Evolutionary conservation across 192 early-diverging fungal species (phyloP).

Genomic region (Coemansia erecta): DNA sequence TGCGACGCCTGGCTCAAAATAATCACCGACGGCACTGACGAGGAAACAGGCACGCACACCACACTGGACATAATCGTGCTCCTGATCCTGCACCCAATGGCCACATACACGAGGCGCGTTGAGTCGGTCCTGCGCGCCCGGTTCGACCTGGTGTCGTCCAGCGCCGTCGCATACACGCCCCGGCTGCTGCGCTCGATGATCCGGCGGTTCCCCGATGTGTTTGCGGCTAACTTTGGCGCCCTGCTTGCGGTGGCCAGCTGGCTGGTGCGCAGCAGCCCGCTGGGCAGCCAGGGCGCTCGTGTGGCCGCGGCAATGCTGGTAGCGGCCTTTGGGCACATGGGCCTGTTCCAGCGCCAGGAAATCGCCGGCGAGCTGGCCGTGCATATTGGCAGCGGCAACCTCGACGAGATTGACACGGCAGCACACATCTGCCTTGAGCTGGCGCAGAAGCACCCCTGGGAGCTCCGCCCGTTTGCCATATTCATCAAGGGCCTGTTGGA

Average conservation of each 20-base stretch:
- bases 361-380: conserved; percentile 72
- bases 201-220: conserved; percentile 22
- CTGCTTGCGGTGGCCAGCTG: conserved; percentile 62
- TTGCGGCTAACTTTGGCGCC: conserved; percentile 36
- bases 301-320: conserved; percentile 26
- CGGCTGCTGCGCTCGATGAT: conserved; percentile 13
- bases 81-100: conserved; percentile 38
- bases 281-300: conserved; percentile 45
- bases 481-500: conserved; percentile 74
- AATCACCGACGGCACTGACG: conserved; percentile 42
- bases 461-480: conserved; percentile 59
- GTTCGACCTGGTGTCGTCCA: conserved; percentile 20
- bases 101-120: conserved; percentile 35
- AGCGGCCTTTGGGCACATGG: conserved; percentile 44
- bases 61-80: conserved; percentile 50
- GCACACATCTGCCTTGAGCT: conserved; percentile 57
- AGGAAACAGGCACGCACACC: conserved; percentile 43
- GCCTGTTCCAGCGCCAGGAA: conserved; percentile 73
- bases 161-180: conserved; percentile 27
- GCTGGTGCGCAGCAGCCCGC: conserved; percentile 54
- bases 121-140: conserved; percentile 24
- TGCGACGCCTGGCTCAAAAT: conserved; percentile 68
- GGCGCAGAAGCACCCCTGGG: conserved; percentile 46
- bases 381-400: conserved; percentile 72
- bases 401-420: conserved; percentile 63